Conservation (phyloP, 768 basidiomycete genomes). For the Rhizopogon vulgaris region DNA sequence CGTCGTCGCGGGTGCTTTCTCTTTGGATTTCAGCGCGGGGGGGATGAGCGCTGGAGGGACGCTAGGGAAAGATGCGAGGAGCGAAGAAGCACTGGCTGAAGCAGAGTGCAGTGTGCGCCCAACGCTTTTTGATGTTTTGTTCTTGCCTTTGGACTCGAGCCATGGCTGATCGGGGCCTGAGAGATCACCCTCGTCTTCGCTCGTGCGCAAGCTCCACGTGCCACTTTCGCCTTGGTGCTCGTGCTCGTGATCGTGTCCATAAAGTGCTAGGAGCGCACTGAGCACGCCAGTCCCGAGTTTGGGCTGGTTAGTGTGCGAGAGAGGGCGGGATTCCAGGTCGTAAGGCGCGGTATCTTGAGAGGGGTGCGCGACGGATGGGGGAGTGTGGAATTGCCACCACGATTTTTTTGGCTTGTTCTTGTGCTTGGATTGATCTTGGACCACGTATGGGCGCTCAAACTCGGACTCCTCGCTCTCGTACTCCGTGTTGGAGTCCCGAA, state of each 20-base stretch:
- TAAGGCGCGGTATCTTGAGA: neutral
- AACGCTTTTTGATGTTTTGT: constrained; percentile 4
- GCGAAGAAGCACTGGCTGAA: constrained; percentile 19
- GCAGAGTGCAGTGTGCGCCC: constrained; percentile 14
- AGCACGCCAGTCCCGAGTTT: constrained; percentile 48
- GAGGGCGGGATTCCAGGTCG: constrained; percentile 4
- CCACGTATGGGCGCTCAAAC: too few relatives aligned
- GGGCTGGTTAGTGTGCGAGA: constrained; percentile 9
- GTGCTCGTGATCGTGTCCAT: constrained; percentile 30
- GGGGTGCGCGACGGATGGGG: neutral
- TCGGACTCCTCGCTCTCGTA: constrained; percentile 2
- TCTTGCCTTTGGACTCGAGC: constrained; percentile 6
- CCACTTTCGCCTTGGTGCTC: constrained; percentile 14
- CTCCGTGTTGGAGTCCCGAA: constrained; percentile 4
- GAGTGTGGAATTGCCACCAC: neutral
- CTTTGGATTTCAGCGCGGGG: neutral
- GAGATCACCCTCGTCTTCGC: constrained; percentile 13
- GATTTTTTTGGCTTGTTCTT: neutral
- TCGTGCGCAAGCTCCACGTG: constrained; percentile 18
- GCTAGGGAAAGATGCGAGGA: constrained; percentile 11
- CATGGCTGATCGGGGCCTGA: constrained; percentile 15
- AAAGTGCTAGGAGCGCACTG: constrained; percentile 59
- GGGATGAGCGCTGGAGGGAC: constrained; percentile 10
- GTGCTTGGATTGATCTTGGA: neutral
- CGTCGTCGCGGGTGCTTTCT: constrained; percentile 12